A percentile compares a stretch with the other conserved stretches of the same genome.
Conservation (phyloP, 441 rosid species). For the Daphne laureola region DNA sequence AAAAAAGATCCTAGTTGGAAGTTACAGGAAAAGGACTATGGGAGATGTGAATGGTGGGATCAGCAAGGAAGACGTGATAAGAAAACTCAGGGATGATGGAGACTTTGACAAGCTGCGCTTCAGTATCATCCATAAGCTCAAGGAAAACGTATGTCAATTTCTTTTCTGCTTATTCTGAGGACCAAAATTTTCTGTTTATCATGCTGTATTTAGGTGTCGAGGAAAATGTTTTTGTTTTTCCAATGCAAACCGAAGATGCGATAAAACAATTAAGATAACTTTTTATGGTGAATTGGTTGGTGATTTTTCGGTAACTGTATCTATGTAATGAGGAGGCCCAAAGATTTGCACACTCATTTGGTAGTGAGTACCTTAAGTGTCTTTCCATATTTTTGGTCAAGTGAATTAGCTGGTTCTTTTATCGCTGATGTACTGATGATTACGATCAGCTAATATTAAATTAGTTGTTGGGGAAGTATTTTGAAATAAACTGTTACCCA, state of each 20-base stretch:
- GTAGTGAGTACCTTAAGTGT: too few species aligned
- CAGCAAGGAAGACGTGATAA: conserved; percentile 63
- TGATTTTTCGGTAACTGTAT: not conserved
- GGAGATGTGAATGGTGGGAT: conserved; percentile 15
- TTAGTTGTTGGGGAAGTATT: too few species aligned
- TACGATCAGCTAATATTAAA: too few species aligned
- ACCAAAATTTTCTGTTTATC: not conserved
- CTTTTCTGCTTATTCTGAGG: not conserved
- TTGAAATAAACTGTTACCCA: too few species aligned
- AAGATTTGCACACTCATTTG: too few species aligned
- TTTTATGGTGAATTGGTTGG: not conserved
- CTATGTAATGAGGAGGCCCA: too few species aligned
- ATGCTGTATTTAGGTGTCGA: not conserved
- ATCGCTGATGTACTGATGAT: too few species aligned
- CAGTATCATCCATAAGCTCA: conserved; percentile 76
- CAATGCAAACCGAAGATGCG: conserved; percentile 6
- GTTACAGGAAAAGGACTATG: conserved; percentile 2
- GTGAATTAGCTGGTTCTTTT: too few species aligned
- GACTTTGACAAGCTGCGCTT: conserved; percentile 92
- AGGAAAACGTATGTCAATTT: conserved; percentile 42
- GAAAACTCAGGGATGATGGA: conserved; percentile 84
- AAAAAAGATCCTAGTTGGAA: not conserved
- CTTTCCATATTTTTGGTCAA: too few species aligned
- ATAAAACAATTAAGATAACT: conserved; percentile 4
- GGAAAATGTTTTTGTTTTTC: not conserved